Base-by-base conservation (phyloP, 2,329 filamentous ascomycete species). In the Hysterium pulicare region DNA sequence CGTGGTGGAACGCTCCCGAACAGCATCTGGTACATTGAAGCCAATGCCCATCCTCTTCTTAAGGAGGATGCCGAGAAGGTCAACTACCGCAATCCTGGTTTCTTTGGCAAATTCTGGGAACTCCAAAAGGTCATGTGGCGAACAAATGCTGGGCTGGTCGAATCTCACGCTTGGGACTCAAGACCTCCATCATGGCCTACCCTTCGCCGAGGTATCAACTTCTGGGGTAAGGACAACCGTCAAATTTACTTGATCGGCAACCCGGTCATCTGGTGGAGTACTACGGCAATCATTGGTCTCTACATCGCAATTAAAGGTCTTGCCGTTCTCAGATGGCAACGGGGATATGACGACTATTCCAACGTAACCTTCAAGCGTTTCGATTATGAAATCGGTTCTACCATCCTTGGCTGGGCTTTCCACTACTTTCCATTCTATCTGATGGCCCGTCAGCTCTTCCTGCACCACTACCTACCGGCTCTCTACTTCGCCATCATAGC, bases 361-460 rank as follows among this genome's bases (percentile, higher is more conserved):
- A 83, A 86, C 64, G 67, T 82, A 37, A 86, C 79, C 30, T 95
- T 97, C 77, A 95, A 95, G 74, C 88, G 93, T 43, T 98, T 97
- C 67, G 93, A 97, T 70, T 97, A 96, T 62, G 93, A 98, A 70
- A 82, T 97, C 46, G 93, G 93, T 48, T 88, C 83, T 40, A 89
- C 83, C 15, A 86, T 96, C 23, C 79, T 98, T 7, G 93, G 87
- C 54, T 98, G 93, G 93, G 89, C 87, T 36, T 85, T 98, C 68
- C 93, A 98, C 71, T 98, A 96, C 75, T 97, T 98, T 76, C 93
- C 93, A 9, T 98, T 98, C 75, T 98, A 83, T 74, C 79, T 98
- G 44, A 97, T 98, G 93, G 83, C 93, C 64, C 90, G 93, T 57
- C 93, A 98, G 71, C 83, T 98, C 26, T 98, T 98, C 78, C 76